Evolutionary conservation across 768 basidiomycete genomes (phyloP).

Genomic region (Hirschioporus abietinus): DNA sequence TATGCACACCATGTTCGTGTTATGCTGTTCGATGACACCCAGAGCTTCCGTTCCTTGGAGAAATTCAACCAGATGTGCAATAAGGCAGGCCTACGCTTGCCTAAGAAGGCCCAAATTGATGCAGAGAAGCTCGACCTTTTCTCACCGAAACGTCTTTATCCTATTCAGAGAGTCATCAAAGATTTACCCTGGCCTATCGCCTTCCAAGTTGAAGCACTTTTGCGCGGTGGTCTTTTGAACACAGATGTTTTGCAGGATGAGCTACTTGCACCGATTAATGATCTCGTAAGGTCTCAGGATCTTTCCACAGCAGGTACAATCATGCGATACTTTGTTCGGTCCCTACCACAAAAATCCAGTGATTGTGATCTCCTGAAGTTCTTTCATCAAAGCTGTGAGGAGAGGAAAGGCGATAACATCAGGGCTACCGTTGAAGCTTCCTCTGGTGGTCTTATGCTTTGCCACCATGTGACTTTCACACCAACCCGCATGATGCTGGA

Average conservation of each 20-base stretch:
- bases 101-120: constrained; percentile 36
- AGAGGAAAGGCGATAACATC: constrained; percentile 15
- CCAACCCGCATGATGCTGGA: constrained; percentile 71
- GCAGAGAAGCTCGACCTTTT: constrained; percentile 50
- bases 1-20: constrained; percentile 71
- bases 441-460: constrained; percentile 45
- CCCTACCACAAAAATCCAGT: constrained; percentile 38
- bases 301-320: constrained; percentile 37
- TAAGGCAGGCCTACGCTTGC: constrained; percentile 35
- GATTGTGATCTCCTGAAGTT: constrained; percentile 39
- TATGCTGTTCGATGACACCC: constrained; percentile 45
- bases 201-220: constrained; percentile 70
- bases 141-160: constrained; percentile 37
- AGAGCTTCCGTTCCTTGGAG: constrained; percentile 32
- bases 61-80: constrained; percentile 51
- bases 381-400: constrained; percentile 33
- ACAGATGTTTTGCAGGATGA: constrained; percentile 46
- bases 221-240: constrained; percentile 58
- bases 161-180: constrained; percentile 38
- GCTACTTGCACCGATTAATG: constrained; percentile 39
- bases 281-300: constrained; percentile 29
- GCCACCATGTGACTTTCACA: constrained; percentile 70
- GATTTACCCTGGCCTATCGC: constrained; percentile 59
- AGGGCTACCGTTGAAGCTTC: constrained; percentile 8
- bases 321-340: constrained; percentile 50